phyloP scores from a whole-genome alignment of 768 basidiomycete genomes.

The Suillus bovinus region DNA sequence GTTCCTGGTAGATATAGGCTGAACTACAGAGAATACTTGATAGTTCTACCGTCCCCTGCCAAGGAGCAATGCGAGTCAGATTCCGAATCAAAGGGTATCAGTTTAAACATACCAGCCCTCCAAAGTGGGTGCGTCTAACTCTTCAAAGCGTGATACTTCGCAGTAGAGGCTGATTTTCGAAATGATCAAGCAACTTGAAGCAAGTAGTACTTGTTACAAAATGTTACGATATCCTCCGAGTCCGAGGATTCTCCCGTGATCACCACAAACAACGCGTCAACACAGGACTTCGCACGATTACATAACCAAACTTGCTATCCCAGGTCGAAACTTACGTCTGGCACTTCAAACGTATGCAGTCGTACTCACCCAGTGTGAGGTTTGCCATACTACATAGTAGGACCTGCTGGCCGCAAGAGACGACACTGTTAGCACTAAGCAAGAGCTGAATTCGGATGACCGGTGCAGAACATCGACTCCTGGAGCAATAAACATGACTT shows the following conservation, averaged over 20 bases:
- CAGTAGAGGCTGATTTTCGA: neutral
- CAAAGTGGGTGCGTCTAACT: neutral
- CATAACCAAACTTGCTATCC: neutral
- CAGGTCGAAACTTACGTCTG: neutral
- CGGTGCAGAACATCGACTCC: constrained; percentile 25
- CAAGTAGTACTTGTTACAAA: neutral
- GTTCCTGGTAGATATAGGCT: neutral
- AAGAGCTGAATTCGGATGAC: constrained; percentile 15
- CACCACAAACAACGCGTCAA: neutral
- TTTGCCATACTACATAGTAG: too few relatives aligned
- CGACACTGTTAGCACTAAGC: constrained; percentile 7
- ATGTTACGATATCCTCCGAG: too few relatives aligned
- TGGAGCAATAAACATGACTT: constrained; percentile 1
- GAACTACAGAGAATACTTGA: neutral
- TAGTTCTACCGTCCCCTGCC: neutral
- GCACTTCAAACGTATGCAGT: neutral
- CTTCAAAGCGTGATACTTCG: neutral
- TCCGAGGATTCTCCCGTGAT: too few relatives aligned
- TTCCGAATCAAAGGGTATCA: neutral
- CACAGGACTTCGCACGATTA: neutral
- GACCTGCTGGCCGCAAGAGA: constrained; percentile 13
- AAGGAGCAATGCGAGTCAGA: neutral
- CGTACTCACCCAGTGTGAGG: constrained; percentile 15
- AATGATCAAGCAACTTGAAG: neutral
- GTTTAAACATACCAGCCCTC: neutral